Evolutionary conservation across 2,329 filamentous ascomycete species (phyloP).

Genomic region (Apiospora arundinis): DNA sequence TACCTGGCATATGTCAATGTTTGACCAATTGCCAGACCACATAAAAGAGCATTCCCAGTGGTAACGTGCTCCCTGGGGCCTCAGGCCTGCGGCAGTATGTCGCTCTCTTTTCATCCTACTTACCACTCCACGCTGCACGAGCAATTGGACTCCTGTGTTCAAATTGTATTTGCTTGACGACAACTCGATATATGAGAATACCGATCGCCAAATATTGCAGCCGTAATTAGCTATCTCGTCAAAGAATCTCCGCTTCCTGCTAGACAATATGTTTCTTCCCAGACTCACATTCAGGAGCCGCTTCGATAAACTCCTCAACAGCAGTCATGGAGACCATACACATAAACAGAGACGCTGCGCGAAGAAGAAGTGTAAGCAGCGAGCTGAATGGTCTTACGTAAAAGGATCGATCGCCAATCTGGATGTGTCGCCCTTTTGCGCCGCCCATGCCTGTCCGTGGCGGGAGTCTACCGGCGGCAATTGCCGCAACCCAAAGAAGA

Average conservation of each 20-base stretch:
- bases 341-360: background rate
- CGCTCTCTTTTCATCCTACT: too few species aligned
- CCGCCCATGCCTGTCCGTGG: background rate
- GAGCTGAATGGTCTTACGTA: background rate
- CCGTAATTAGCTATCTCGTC: background rate
- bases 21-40: background rate
- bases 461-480: background rate
- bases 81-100: too few species aligned
- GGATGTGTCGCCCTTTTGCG: background rate
- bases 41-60: too few species aligned
- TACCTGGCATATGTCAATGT: background rate
- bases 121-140: too few species aligned
- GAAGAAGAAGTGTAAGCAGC: conserved; percentile 3
- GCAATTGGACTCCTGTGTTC: too few species aligned
- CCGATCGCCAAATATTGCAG: too few species aligned
- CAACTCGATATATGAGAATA: too few species aligned
- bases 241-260: background rate
- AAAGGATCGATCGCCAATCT: background rate
- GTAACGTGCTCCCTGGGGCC: too few species aligned
- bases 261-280: background rate
- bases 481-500: background rate
- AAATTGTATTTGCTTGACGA: too few species aligned
- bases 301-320: background rate
- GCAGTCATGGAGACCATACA: background rate
- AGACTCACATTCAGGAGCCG: background rate